These are phyloP conservation scores for Myotisia sp. DNA, from an alignment of 2,329 filamentous ascomycete species.

Conservation along the genomic window DNA sequence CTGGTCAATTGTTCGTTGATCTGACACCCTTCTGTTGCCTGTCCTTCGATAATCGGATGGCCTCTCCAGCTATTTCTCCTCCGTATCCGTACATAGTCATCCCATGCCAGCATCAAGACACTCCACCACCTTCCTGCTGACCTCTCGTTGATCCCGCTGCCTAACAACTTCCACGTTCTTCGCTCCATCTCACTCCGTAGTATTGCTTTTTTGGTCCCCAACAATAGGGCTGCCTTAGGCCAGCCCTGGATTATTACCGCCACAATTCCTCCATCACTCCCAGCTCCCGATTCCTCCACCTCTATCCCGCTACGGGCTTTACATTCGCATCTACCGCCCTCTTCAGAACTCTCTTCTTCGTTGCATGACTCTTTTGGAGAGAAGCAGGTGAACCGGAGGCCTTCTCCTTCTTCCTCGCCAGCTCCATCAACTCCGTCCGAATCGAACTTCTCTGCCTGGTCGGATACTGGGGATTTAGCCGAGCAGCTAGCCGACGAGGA, in stretches of 20 bases:
- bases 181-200: slow-evolving; percentile 2
- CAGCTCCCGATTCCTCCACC: slow-evolving; percentile 49
- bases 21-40: no score
- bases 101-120: background rate
- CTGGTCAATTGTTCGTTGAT: no score
- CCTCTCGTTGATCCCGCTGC: background rate
- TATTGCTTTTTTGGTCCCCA: slow-evolving; percentile 5
- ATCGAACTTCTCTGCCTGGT: slow-evolving; percentile 71
- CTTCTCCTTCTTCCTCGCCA: slow-evolving; percentile 28
- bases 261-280: slow-evolving; percentile 71
- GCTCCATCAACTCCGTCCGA: slow-evolving; percentile 36
- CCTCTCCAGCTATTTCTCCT: no score
- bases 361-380: slow-evolving; percentile 31
- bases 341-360: slow-evolving; percentile 24
- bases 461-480: slow-evolving; percentile 85
- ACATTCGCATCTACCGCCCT: slow-evolving; percentile 20
- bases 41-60: slow-evolving; percentile 3
- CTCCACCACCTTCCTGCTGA: background rate
- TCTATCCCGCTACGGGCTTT: slow-evolving; percentile 80
- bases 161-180: background rate
- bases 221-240: slow-evolving; percentile 50
- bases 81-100: background rate
- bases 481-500: slow-evolving; percentile 82
- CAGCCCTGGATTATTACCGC: slow-evolving; percentile 57
- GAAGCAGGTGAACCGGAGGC: slow-evolving; percentile 38